Conservation (phyloP, 1,284 basidiomycete genomes). For the Phlebopus sp. region DNA sequence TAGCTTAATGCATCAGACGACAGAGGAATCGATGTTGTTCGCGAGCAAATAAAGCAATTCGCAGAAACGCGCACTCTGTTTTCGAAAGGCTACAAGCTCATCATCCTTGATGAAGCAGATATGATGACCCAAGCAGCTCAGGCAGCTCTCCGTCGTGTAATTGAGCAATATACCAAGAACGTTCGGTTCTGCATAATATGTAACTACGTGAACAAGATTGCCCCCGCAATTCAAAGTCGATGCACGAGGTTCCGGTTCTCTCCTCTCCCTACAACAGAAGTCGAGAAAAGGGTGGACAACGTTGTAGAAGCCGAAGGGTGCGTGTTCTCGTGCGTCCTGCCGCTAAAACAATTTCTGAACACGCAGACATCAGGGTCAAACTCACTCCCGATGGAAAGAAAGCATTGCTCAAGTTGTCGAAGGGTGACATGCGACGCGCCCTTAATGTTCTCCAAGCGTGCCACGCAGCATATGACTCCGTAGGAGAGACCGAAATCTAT, state of each 20-base stretch:
- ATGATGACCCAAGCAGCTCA: constrained; percentile 99
- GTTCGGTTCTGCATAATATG: constrained; percentile 99
- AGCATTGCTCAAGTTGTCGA: constrained; percentile 89
- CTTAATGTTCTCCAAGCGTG: constrained; percentile 97
- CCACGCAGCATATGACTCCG: constrained; percentile 90
- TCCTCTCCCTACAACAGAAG: constrained; percentile 85
- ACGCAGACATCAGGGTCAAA: constrained; percentile 63
- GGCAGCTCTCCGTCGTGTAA: constrained; percentile 92
- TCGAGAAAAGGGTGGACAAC: constrained; percentile 76
- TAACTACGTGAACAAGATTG: constrained; percentile 99
- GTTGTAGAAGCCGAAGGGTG: constrained; percentile 89
- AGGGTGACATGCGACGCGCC: constrained; percentile 97
- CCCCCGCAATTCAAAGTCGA: constrained; percentile 96
- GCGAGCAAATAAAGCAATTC: constrained; percentile 98
- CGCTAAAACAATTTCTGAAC: constrained; percentile 2
- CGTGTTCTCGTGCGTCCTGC: constrained; percentile 24
- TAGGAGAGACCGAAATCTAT: constrained; percentile 91
- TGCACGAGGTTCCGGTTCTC: constrained; percentile 98
- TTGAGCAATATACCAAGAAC: constrained; percentile 98
- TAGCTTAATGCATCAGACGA: constrained; percentile 97
- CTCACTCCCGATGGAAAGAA: constrained; percentile 84
- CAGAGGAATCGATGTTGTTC: constrained; percentile 96
- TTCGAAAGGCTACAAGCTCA: constrained; percentile 94
- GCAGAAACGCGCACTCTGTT: constrained; percentile 93
- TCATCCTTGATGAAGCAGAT: constrained; percentile 98